Conservation (phyloP, 2,329 filamentous ascomycete species). For the Phialophora tarda region DNA sequence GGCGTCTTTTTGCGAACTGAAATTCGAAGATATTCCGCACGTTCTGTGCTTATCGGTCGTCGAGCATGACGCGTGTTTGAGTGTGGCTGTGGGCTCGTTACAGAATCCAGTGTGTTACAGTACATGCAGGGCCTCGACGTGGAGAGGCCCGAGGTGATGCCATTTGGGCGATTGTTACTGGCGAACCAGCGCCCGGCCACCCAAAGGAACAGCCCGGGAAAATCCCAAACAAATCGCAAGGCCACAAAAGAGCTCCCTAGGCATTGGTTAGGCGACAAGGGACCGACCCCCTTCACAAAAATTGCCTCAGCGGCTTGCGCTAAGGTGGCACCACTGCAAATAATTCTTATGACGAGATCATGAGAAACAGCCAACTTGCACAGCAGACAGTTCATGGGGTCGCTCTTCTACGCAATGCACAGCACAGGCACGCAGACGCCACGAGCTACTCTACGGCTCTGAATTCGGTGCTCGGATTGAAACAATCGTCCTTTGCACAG, state of each 20-base stretch:
- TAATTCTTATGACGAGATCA: too few species aligned
- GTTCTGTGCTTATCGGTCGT: slow-evolving; percentile 1
- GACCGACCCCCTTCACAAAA: neutral
- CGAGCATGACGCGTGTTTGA: slow-evolving; percentile 10
- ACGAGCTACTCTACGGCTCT: neutral
- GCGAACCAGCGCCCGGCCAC: neutral
- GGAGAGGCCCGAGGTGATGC: slow-evolving; percentile 7
- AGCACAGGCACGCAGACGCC: neutral
- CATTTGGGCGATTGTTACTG: slow-evolving; percentile 3
- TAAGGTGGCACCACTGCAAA: neutral
- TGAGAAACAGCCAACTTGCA: too few species aligned
- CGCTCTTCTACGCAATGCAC: neutral
- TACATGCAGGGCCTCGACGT: neutral
- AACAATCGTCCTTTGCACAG: neutral
- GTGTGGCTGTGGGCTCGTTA: slow-evolving; percentile 13
- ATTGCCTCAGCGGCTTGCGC: slow-evolving; percentile 14
- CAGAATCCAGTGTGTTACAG: slow-evolving; percentile 1
- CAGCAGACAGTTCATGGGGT: too few species aligned
- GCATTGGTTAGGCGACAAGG: slow-evolving; percentile 5
- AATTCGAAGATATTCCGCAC: neutral
- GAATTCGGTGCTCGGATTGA: neutral
- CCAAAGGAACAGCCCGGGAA: neutral
- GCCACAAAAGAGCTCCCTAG: neutral
- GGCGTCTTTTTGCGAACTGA: slow-evolving; percentile 11
- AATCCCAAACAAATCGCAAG: slow-evolving; percentile 4